Percentiles rank a stretch among this genome's conserved stretches.
These are phyloP conservation scores for Quercus bicolor DNA, from an alignment of 306 rosid species.

Conservation along the genomic window DNA sequence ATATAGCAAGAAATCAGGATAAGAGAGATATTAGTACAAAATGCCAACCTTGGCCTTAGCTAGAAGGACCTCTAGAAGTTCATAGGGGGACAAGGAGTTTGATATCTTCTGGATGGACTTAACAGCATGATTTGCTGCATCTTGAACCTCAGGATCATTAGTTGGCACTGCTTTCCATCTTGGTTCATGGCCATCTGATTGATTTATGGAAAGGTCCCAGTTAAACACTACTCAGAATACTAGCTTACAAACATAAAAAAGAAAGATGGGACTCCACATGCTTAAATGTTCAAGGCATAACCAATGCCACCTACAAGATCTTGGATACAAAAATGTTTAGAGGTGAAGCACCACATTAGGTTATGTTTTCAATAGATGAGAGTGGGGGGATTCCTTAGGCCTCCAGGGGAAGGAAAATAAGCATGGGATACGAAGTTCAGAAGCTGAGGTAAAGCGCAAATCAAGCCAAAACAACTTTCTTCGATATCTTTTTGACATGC, in stretches of 20 bases:
- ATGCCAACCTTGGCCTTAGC: constrained; percentile 41
- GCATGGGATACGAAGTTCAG: not conserved
- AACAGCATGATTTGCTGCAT: constrained; percentile 42
- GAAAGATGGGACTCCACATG: not conserved
- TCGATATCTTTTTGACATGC: not conserved
- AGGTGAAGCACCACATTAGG: not conserved
- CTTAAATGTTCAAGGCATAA: not conserved
- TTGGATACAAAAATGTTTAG: not conserved
- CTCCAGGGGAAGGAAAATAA: not conserved
- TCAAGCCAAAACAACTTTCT: not conserved
- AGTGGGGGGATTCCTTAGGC: too few species aligned
- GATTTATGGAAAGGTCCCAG: not conserved
- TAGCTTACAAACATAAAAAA: not conserved
- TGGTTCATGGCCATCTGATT: constrained; percentile 22
- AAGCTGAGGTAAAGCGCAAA: not conserved
- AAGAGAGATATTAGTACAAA: not conserved
- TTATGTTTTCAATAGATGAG: not conserved
- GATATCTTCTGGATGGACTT: constrained; percentile 23
- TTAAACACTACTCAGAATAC: constrained; percentile 1
- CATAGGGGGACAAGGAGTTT: constrained; percentile 30
- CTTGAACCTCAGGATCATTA: constrained; percentile 35
- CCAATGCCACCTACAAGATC: not conserved
- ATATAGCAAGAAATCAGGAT: constrained; percentile 8
- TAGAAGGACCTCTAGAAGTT: constrained; percentile 35
- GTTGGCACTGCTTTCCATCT: constrained; percentile 35